Evolutionary conservation across 2,329 filamentous ascomycete genomes (phyloP).

Genomic region (Aspergillus uvarum): DNA sequence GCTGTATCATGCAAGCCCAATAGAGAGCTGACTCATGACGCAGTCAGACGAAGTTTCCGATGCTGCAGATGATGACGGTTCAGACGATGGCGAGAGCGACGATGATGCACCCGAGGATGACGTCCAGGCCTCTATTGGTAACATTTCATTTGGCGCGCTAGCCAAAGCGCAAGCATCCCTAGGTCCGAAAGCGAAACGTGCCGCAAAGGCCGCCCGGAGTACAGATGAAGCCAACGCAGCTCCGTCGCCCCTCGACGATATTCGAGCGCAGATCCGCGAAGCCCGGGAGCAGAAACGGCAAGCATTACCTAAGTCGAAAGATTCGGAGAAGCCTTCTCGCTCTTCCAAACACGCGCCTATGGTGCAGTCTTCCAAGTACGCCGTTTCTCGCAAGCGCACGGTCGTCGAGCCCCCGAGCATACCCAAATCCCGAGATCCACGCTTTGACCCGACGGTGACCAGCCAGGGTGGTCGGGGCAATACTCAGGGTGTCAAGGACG

Average conservation of each 20-base stretch:
- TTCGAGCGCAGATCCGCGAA: slow-evolving; percentile 42
- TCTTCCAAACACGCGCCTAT: slow-evolving; percentile 86
- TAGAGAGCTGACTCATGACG: not conserved
- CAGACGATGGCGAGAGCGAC: slow-evolving; percentile 38
- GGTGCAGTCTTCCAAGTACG: slow-evolving; percentile 76
- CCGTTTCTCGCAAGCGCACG: slow-evolving; percentile 77
- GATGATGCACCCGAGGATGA: slow-evolving; percentile 37
- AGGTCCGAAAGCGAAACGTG: slow-evolving; percentile 39
- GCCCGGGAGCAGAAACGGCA: slow-evolving; percentile 43
- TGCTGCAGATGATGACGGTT: slow-evolving; percentile 40
- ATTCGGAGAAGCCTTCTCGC: slow-evolving; percentile 41
- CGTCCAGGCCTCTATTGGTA: slow-evolving; percentile 48
- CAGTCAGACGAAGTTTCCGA: slow-evolving; percentile 24
- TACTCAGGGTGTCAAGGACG: slow-evolving; percentile 59
- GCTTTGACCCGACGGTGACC: slow-evolving; percentile 70
- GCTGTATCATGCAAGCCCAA: not conserved
- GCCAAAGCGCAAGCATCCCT: slow-evolving; percentile 79
- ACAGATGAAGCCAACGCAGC: slow-evolving; percentile 19
- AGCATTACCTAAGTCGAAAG: slow-evolving; percentile 28
- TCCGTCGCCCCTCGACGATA: slow-evolving; percentile 37
- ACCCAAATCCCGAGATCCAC: slow-evolving; percentile 75
- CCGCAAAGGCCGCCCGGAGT: slow-evolving; percentile 18
- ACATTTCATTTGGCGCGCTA: slow-evolving; percentile 84
- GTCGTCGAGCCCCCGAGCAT: slow-evolving; percentile 58
- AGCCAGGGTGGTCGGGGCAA: slow-evolving; percentile 33